A percentile compares a stretch with the other conserved stretches of the same genome.
Evolutionary conservation across 148 eudicot genomes (phyloP).

Genomic region (Diospyros kaki): DNA sequence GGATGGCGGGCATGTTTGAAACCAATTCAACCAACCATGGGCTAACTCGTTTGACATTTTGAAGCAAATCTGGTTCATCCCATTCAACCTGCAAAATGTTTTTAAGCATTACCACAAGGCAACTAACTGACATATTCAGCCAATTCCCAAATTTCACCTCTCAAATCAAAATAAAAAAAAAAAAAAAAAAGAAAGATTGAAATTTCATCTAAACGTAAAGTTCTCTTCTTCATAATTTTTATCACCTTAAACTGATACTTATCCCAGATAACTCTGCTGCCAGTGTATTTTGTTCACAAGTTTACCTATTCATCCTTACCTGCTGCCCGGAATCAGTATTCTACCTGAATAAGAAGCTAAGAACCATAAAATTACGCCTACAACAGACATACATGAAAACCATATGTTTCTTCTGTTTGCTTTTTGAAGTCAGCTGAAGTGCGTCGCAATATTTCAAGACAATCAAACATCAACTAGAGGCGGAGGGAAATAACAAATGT

Average conservation of each 20-base stretch:
- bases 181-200: not conserved
- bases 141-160: not conserved
- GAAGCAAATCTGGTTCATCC: slow-evolving; percentile 73
- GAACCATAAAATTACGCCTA: not conserved
- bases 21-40: slow-evolving; percentile 76
- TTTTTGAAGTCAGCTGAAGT: not conserved
- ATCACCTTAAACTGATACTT: not conserved
- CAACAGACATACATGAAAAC: not conserved
- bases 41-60: slow-evolving; percentile 57
- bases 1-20: slow-evolving; percentile 45
- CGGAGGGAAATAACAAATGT: not conserved
- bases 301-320: not conserved
- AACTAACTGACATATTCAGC: not conserved
- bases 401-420: not conserved
- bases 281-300: not conserved
- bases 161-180: not conserved
- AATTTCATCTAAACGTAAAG: not conserved
- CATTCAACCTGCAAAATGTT: slow-evolving; percentile 45
- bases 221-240: not conserved
- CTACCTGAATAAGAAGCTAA: not conserved
- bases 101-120: not conserved
- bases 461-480: not conserved
- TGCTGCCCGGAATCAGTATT: not conserved
- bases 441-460: not conserved
- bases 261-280: not conserved